Conservation (phyloP, 305 asterid genomes). For the Petunia hybrid region DNA sequence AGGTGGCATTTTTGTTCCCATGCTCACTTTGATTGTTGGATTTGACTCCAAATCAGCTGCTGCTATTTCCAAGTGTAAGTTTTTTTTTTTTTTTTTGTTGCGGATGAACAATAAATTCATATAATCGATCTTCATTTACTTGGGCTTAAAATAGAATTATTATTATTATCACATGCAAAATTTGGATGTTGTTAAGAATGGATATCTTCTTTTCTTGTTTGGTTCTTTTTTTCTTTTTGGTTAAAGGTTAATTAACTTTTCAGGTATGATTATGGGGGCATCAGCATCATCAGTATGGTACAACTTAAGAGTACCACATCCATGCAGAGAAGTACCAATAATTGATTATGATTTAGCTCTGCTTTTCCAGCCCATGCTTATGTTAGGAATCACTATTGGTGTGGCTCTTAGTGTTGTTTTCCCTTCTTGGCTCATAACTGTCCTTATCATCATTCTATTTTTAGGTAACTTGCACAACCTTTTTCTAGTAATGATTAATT, state of each 20-base stretch:
- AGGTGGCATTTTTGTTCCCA: no score
- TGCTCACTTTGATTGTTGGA: conserved; percentile 34
- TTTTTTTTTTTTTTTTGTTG: not conserved
- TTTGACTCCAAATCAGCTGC: conserved; percentile 44
- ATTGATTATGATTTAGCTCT: conserved; percentile 85
- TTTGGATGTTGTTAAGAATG: not conserved
- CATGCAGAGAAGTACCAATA: conserved; percentile 84
- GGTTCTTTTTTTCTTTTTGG: no score
- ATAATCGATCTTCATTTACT: not conserved
- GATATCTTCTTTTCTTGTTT: not conserved
- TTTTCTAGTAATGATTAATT: not conserved
- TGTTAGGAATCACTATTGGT: conserved; percentile 92
- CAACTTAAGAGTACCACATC: conserved; percentile 91
- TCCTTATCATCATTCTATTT: conserved; percentile 79
- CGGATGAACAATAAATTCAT: not conserved
- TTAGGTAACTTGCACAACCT: conserved; percentile 53
- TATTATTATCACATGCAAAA: not conserved
- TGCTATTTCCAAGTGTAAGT: conserved; percentile 42
- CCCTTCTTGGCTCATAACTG: conserved; percentile 92
- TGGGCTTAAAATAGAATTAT: no score
- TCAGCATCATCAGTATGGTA: conserved; percentile 89
- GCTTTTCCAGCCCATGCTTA: conserved; percentile 87
- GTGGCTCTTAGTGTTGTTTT: conserved; percentile 83
- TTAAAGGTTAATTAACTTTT: not conserved
- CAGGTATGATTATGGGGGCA: conserved; percentile 98